A percentile compares a stretch with the other conserved stretches of the same genome.
These are phyloP conservation scores for Trichocomaceae sp. DNA, from an alignment of 2,329 filamentous ascomycete genomes.

Conservation along the genomic window DNA sequence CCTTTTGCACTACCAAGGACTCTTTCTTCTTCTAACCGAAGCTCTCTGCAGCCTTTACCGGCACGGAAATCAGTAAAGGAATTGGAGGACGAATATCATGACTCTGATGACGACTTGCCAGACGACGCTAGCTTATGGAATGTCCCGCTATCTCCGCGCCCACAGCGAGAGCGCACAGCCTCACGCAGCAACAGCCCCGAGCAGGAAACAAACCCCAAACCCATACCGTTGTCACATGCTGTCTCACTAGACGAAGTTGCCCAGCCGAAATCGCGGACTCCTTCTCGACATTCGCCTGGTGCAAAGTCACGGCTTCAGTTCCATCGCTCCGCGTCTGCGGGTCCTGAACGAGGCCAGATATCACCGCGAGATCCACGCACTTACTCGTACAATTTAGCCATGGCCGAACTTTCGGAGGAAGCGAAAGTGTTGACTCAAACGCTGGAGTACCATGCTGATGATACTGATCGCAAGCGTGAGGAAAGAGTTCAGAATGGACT, in stretches of 20 bases:
- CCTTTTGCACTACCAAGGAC: slow-evolving; percentile 24
- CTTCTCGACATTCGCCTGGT: slow-evolving; percentile 22
- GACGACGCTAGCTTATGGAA: slow-evolving; percentile 47
- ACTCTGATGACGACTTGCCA: slow-evolving; percentile 46
- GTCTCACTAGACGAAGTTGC: slow-evolving; percentile 18
- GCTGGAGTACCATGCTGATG: slow-evolving; percentile 52
- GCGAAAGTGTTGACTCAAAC: slow-evolving; percentile 54
- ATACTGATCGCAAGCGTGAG: slow-evolving; percentile 40
- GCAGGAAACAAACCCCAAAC: slow-evolving; percentile 31
- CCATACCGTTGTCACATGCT: slow-evolving; percentile 38
- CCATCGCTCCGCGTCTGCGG: slow-evolving; percentile 31
- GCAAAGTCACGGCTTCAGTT: slow-evolving; percentile 19
- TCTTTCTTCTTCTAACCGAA: neutral
- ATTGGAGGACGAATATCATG: slow-evolving; percentile 45
- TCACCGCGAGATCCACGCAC: slow-evolving; percentile 41
- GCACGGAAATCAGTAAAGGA: slow-evolving; percentile 42
- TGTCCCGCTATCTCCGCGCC: slow-evolving; percentile 44
- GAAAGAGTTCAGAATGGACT: slow-evolving; percentile 42
- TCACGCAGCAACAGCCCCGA: slow-evolving; percentile 40
- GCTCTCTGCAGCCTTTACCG: slow-evolving; percentile 33
- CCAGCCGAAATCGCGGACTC: slow-evolving; percentile 13
- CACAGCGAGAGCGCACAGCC: slow-evolving; percentile 32
- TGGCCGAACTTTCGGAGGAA: slow-evolving; percentile 54
- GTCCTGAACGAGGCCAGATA: slow-evolving; percentile 37
- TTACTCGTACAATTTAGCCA: slow-evolving; percentile 54